Evolutionary conservation across 2,329 filamentous ascomycete genomes (phyloP).

Genomic region (Dichotomopilus funicola): DNA sequence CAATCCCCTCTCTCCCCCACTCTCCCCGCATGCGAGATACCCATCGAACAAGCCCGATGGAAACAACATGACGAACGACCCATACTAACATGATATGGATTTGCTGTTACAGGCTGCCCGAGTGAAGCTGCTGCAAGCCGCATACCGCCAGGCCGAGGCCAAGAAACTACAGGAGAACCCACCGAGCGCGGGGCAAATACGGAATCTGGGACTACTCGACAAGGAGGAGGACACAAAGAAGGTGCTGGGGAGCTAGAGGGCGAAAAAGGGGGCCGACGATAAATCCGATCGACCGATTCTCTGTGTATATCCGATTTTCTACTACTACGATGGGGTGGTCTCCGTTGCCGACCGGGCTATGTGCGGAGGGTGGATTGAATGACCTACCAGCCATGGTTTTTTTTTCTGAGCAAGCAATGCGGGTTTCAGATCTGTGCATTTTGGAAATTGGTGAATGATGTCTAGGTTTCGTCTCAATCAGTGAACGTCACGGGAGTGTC

Average conservation of each 20-base stretch:
- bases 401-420: too few relatives aligned
- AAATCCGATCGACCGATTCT: neutral
- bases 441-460: too few relatives aligned
- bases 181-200: slow-evolving; percentile 78
- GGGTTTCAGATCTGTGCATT: too few relatives aligned
- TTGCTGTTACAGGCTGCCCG: slow-evolving; percentile 59
- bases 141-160: slow-evolving; percentile 74
- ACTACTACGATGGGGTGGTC: too few relatives aligned
- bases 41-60: neutral
- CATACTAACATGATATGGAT: slow-evolving; percentile 8
- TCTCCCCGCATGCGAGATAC: neutral
- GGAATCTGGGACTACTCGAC: slow-evolving; percentile 75
- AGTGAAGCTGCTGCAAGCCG: slow-evolving; percentile 70
- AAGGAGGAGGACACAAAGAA: slow-evolving; percentile 74
- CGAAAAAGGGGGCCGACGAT: neutral
- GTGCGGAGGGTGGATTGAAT: neutral
- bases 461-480: too few relatives aligned
- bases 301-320: slow-evolving; percentile 16
- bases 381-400: too few relatives aligned
- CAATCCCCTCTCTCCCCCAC: too few relatives aligned
- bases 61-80: neutral
- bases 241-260: slow-evolving; percentile 37
- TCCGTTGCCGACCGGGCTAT: too few relatives aligned
- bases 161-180: slow-evolving; percentile 71
- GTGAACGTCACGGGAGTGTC: too few relatives aligned